Evolutionary conservation across 352 stramenopile genomes (phyloP).

Genomic region (Phytopythium mirpurense): DNA sequence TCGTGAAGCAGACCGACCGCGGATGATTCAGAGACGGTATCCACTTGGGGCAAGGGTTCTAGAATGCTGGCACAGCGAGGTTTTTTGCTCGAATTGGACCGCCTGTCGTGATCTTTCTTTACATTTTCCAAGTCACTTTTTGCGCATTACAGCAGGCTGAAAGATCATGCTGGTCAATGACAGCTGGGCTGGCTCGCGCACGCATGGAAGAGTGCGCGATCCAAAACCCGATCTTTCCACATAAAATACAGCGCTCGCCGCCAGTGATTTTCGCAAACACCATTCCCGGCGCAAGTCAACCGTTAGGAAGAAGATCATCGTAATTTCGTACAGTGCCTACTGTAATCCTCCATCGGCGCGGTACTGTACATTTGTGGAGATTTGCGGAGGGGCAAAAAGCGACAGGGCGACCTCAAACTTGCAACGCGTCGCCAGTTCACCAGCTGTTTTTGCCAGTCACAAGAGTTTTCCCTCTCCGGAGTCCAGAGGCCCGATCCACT

Average conservation of each 20-base stretch:
- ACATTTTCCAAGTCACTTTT: background rate
- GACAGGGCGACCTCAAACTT: background rate
- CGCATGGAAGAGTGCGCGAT: background rate
- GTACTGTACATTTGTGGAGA: too few relatives aligned
- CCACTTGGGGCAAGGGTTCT: constrained; percentile 2
- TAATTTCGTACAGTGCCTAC: too few relatives aligned
- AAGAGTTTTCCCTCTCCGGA: constrained; percentile 10
- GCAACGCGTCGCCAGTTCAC: background rate
- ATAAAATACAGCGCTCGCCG: background rate
- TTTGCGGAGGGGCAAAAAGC: too few relatives aligned
- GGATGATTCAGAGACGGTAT: background rate
- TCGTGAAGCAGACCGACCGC: background rate
- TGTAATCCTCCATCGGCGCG: too few relatives aligned
- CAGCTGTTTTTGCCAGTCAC: background rate
- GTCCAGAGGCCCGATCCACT: too few relatives aligned
- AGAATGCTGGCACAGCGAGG: background rate
- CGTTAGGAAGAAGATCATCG: too few relatives aligned
- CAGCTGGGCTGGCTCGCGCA: too few relatives aligned
- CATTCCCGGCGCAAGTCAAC: too few relatives aligned
- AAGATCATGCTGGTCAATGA: background rate
- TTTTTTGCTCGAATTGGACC: background rate
- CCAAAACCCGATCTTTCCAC: background rate
- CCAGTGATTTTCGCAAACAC: background rate
- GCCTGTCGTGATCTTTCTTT: background rate
- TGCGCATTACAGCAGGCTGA: background rate